Base-by-base conservation (phyloP, 495 filamentous ascomycete genomes). In the Geoglossum glabrum region DNA sequence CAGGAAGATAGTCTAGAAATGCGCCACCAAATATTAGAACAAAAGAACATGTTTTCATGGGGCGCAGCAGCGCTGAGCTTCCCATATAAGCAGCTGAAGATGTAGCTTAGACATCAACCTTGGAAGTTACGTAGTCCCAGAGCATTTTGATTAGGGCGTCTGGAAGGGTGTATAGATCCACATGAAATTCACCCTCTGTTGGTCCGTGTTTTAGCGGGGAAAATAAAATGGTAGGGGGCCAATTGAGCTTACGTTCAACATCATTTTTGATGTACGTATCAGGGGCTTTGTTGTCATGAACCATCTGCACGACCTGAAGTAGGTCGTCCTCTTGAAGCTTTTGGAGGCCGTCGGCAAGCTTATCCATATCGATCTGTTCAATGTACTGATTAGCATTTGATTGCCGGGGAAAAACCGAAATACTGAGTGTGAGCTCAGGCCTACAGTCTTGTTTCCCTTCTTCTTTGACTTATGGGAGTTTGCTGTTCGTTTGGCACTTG, bases 201-300 rank as follows among this genome's bases (percentile, higher is more conserved):
- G 30, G 31, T 30, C 33, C 64, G 57, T 67, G 60, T 61, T 26
- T 61, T 54, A 23, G 49, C 43, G 25, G 50, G 34, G 49, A 40
- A 26, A 36, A 54, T 25, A 28, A 55, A 61, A 61, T 23, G 1
- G 8, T 58, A 26, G 3, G 8, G 7, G 11, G 17, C 15, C 2
- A 15, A 27, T 2, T 7, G 11, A 8, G 75, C 85, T 73, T 71
- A 90, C 87, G 81, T 62, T 99, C 93, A 43, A 95, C 79, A 69
- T 99, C 94, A 60, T 96, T 97, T 72, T 94, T 94, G 43, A 87
- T 90, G 67, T 95, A 95, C 0, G 92, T 95, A 33, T 92, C 86
- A 1, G 83, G 74, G 0, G 80, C 79, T 75, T 97, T 97, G 68
- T 95, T 83, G 67, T 99, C 93, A 65, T 97, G 92, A 52, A 99